Percentiles rank a stretch among this genome's conserved stretches.
Conservation (phyloP, 805 yeast genomes). For the Candida glaebosa region DNA sequence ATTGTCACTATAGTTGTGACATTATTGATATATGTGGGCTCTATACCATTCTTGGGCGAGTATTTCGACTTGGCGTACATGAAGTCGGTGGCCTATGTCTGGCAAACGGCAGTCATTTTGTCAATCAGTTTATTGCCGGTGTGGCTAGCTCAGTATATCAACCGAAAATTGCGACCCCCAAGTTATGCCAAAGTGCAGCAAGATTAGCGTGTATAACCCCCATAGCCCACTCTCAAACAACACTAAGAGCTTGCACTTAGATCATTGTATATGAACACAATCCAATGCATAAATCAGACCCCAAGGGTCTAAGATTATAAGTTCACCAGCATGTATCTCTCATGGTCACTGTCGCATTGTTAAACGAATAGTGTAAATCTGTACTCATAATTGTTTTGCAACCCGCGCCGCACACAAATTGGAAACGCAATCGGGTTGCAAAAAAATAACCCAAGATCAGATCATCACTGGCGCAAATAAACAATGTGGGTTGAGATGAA, state of each 20-base stretch:
- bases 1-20: slow-evolving; percentile 69
- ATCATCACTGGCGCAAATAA: neutral
- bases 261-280: too few relatives aligned
- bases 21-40: slow-evolving; percentile 58
- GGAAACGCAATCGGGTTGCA: neutral
- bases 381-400: too few relatives aligned
- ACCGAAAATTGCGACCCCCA: slow-evolving; percentile 83
- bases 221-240: too few relatives aligned
- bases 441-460: slow-evolving; percentile 2
- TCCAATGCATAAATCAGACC: too few relatives aligned
- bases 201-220: too few relatives aligned
- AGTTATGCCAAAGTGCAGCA: slow-evolving; percentile 96
- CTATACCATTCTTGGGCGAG: slow-evolving; percentile 83
- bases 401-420: neutral
- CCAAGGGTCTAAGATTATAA: too few relatives aligned
- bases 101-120: slow-evolving; percentile 66
- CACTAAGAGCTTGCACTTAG: too few relatives aligned
- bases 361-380: too few relatives aligned
- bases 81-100: slow-evolving; percentile 53
- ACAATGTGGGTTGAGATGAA: too few relatives aligned
- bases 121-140: slow-evolving; percentile 79
- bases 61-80: slow-evolving; percentile 75
- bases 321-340: too few relatives aligned
- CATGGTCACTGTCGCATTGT: too few relatives aligned
- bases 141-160: slow-evolving; percentile 76